Base-by-base conservation (phyloP, 1,284 basidiomycete genomes). In the Ceraceosorus guamensis region DNA sequence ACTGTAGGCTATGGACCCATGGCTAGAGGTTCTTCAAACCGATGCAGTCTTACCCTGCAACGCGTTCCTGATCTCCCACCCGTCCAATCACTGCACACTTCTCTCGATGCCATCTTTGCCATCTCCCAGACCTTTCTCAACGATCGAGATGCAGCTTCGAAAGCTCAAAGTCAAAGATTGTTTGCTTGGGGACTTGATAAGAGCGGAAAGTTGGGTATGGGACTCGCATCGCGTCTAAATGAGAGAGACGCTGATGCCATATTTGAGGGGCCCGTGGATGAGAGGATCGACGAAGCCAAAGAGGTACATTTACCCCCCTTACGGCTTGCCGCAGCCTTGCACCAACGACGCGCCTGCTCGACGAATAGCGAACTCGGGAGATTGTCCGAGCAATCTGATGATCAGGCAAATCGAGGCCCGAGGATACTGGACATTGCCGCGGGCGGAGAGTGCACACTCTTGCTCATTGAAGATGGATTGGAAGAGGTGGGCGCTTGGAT, bases 401-500 rank as follows among this genome's bases (percentile, higher is more conserved):
- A 14, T 6, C 43, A 35, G 41, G 52, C 31, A 7, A 39, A 44
- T 11, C 46, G 51, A 32, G n/a, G 45, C 14, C 52, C 50, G 10
- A 31, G 45, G 52, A 46, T 51, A 8, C 46, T 53, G 4, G 33
- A 48, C 18, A 46, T 57, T n/a, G 55, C n/a, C 8, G 8, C 8
- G 8, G 55, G 55, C 11, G 43, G 55, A 30, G 55, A 57, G n/a
- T 37, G 46, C 5, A 55, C 46, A 10, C 55, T n/a, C n/a, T 37
- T 57, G 4, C 43, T 57, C 18, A 52, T 57, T n/a, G 55, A 57
- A 53, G 55, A 57, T 43, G 55, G 55, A 14, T 24, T 30, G 16
- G 55, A 57, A 33, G 55, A 53, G 32, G 37, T 57, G n/a, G 55
- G 55, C 16, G 30, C 53, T 33, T 57, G 56, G 53, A n/a, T n/a